Evolutionary conservation across 345 rosid species (phyloP).

Genomic region (Trapa bicornis): DNA sequence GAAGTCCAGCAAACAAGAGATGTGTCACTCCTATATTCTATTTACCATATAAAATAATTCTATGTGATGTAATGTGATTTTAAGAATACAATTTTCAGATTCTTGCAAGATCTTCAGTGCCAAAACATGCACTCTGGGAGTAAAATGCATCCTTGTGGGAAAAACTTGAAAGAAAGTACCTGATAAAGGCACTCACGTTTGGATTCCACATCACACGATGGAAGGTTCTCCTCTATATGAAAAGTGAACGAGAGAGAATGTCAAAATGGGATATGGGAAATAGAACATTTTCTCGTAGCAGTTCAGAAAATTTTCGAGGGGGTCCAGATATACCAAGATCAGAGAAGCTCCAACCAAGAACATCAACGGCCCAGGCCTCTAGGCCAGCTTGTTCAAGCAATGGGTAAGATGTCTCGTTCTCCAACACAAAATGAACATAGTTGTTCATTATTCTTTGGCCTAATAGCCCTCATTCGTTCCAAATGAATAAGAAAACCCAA

Average conservation of each 20-base stretch:
- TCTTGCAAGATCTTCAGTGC: neutral
- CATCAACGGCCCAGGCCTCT: slow-evolving; percentile 85
- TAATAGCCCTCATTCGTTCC: no score
- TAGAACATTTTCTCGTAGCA: neutral
- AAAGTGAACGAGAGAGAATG: slow-evolving; percentile 1
- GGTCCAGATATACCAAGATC: slow-evolving; percentile 45
- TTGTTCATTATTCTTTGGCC: no score
- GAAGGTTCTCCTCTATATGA: slow-evolving; percentile 33
- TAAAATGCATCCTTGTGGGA: neutral
- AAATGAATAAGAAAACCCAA: no score
- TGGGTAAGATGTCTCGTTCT: slow-evolving; percentile 17
- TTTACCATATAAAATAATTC: neutral
- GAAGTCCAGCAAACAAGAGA: neutral
- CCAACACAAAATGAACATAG: no score
- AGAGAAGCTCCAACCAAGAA: slow-evolving; percentile 97
- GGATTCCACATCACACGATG: slow-evolving; percentile 50
- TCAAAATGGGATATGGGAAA: neutral
- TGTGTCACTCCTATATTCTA: neutral
- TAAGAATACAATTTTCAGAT: neutral
- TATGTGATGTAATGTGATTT: neutral
- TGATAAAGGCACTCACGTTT: slow-evolving; percentile 72
- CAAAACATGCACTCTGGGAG: neutral
- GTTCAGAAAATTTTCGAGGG: neutral
- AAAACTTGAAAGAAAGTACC: slow-evolving; percentile 24
- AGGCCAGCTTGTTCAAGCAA: slow-evolving; percentile 83